Base-by-base conservation (phyloP, 1,284 basidiomycete genomes). In the Leccinum angustisporum region DNA sequence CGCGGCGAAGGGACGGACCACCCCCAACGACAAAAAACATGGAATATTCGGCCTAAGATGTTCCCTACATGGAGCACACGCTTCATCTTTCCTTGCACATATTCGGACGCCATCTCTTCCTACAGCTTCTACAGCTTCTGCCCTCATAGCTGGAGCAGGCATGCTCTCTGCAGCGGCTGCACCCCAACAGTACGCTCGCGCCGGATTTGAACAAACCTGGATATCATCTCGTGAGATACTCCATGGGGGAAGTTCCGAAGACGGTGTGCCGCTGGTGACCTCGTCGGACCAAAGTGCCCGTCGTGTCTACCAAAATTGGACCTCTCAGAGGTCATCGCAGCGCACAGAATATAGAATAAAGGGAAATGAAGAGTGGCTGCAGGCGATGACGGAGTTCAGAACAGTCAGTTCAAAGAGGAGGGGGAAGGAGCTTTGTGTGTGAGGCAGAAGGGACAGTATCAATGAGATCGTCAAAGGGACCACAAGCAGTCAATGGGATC, bases 91-190 rank as follows among this genome's bases (percentile, higher is more conserved):
- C 30, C 27, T 75, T 33, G 55, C 52, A 3, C 62, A 70, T 38
- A 50, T 68, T 43, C 65, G 58, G n/a, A n/a, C 63, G 4, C 60
- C 69, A 6, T 63, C 71, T 8, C 52, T 68, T 25, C 68, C 71
- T 5, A 51, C 58, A 5, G 58, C 66, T 0, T 53, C 68, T 7
- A 54, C 73, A 14, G 61, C 74, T 13, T 70, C 74, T 0, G 74
- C 86, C 2, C 79, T 92, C 34, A 82, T 92, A 38, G 83, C 87
- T 25, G 84, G 83, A 59, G 86, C 88, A 0, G 84, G 85, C 3
- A 82, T 84, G 56, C 72, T 86, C 13, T 74, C 77, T 0, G 84
- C 83, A 27, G 80, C 77, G 4, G 86, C 85, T 5, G 80, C 83
- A 0, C 87, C 88, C 0, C 67, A 72, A 9, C 75, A 77, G 13